Evolutionary conservation across 192 early-diverging fungal species (phyloP), one percentile per base, ranked within the genome.

Genomic region (Phycomyces blakesleeanus): DNA sequence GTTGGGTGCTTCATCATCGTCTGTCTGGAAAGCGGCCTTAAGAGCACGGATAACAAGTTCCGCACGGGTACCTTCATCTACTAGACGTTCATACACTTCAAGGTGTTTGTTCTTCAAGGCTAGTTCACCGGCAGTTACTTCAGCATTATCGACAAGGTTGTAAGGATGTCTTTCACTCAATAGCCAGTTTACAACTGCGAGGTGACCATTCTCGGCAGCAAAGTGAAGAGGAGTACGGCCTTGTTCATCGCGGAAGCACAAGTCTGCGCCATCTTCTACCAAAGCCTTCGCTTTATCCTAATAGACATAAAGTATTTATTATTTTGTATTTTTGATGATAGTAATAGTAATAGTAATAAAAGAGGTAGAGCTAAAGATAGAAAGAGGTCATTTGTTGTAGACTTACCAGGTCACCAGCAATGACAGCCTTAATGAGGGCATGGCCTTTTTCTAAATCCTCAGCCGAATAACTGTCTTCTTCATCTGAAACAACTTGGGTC

Each of bases 51-150:
- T 76, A 21, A 97, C 62, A 49, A 93, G 78, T 67, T 98, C 96
- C 1, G 86, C 84, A 21, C 94, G 80, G 26, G 90, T 81, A 20
- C 96, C 96, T 61, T 93, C 92, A 21, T 87, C 76, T 0, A 96
- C 84, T n/a, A 98, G 72, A 40, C 75, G 68, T 0, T 91, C 79
- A 69, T 96, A 98, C 1, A 91, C 80, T 11, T 83, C 80, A 0
- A 68, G 61, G 55, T 90, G 87, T 2, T 86, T 91, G 50, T 81
- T 83, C 14, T 76, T 76, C 44, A 83, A 76, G 2, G 94, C 95
- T 52, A 87, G 83, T 61, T 98, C 93, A 12, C 92, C 96, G 0
- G 88, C 93, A 21, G 91, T 90, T 27, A 84, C 82, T 68, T 83
- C 82, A 14, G 82, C 76, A 7, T 77, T 74, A 67, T 95, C 93